Conservation (phyloP, 2,329 filamentous ascomycete genomes). For the Aspergillus nomiae region DNA sequence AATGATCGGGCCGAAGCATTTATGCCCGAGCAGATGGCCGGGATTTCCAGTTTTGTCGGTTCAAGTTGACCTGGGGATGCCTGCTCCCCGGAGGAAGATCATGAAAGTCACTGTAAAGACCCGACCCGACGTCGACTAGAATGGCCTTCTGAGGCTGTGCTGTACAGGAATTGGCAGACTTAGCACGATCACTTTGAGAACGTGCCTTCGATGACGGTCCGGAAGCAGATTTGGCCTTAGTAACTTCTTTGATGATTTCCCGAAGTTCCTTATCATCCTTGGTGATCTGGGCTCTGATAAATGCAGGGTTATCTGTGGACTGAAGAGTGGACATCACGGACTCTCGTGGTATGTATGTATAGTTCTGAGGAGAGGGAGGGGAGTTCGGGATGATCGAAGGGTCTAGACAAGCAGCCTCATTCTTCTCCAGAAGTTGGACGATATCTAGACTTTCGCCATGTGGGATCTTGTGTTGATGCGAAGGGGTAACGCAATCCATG, state of each 20-base stretch:
- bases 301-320: constrained; percentile 57
- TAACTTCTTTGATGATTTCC: constrained; percentile 67
- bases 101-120: constrained; percentile 36
- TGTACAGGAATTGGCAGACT: constrained; percentile 30
- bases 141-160: constrained; percentile 48
- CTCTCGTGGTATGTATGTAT: constrained; percentile 68
- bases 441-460: constrained; percentile 90
- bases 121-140: constrained; percentile 46
- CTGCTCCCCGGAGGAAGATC: constrained; percentile 30
- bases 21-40: constrained; percentile 34
- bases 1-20: background rate
- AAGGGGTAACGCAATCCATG: constrained; percentile 95
- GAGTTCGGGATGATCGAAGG: constrained; percentile 59
- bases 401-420: constrained; percentile 69
- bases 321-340: constrained; percentile 78
- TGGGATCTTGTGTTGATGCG: constrained; percentile 74
- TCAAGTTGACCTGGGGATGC: constrained; percentile 32
- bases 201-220: constrained; percentile 16
- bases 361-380: constrained; percentile 62
- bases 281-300: constrained; percentile 83
- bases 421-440: constrained; percentile 71
- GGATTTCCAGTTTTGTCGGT: constrained; percentile 37
- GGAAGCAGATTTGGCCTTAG: constrained; percentile 38
- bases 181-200: constrained; percentile 29
- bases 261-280: constrained; percentile 72